Percentiles rank a stretch among this genome's conserved stretches.
Evolutionary conservation across 106 monocot species (phyloP).

Genomic region (Acorus gramineus): DNA sequence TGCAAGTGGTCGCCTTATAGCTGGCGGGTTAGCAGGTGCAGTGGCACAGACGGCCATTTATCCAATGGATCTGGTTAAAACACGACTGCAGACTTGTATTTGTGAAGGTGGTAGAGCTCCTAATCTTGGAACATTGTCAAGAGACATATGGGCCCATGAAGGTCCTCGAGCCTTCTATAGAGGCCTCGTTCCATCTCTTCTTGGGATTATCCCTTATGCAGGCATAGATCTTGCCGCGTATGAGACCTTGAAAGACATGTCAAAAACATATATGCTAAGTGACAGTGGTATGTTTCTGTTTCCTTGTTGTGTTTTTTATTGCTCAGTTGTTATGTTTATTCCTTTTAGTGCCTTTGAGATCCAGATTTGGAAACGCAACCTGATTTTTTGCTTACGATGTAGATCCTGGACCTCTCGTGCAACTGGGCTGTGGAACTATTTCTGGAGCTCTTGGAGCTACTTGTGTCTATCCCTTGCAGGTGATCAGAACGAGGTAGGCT

Average conservation of each 20-base stretch:
- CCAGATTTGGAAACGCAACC: background rate
- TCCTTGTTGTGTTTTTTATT: background rate
- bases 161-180: slow-evolving; percentile 91
- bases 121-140: slow-evolving; percentile 46
- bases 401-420: slow-evolving; percentile 87
- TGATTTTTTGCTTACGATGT: slow-evolving; percentile 2
- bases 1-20: slow-evolving; percentile 58
- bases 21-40: slow-evolving; percentile 88
- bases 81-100: slow-evolving; percentile 60
- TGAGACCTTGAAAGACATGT: slow-evolving; percentile 87
- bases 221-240: slow-evolving; percentile 94
- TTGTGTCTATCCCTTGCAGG: slow-evolving; percentile 96
- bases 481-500: slow-evolving; percentile 83
- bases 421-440: slow-evolving; percentile 89
- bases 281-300: slow-evolving; percentile 45
- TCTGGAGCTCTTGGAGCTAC: slow-evolving; percentile 90
- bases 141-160: slow-evolving; percentile 77
- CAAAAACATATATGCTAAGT: slow-evolving; percentile 62
- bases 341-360: background rate
- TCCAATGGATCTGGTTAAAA: slow-evolving; percentile 92
- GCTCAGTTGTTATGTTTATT: background rate
- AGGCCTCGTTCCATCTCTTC: slow-evolving; percentile 73
- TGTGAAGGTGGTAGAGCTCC: slow-evolving; percentile 52
- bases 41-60: slow-evolving; percentile 90
- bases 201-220: slow-evolving; percentile 95